Conservation (phyloP, 164 flowering plant species). For the Sedum album region DNA sequence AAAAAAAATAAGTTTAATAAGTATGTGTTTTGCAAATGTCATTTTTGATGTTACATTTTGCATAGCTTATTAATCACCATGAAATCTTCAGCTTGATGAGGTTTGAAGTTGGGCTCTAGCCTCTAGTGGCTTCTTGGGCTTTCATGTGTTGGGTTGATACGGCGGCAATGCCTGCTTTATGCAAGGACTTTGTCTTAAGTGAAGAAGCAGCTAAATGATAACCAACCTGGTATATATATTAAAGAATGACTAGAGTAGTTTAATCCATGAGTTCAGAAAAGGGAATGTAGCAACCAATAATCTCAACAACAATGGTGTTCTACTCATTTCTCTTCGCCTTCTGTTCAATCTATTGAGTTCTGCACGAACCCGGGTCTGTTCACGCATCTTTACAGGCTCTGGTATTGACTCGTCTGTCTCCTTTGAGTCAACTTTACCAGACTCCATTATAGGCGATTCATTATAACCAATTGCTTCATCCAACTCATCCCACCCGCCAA, state of each 20-base stretch:
- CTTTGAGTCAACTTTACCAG: slow-evolving; percentile 17
- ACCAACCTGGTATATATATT: background rate
- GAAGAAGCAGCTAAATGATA: background rate
- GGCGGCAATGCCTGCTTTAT: too few relatives aligned
- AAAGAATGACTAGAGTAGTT: slow-evolving; percentile 24
- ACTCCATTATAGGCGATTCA: slow-evolving; percentile 15
- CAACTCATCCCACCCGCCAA: slow-evolving; percentile 94
- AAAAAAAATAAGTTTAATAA: too few relatives aligned
- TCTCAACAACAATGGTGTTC: slow-evolving; percentile 52
- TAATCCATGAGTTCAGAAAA: slow-evolving; percentile 71
- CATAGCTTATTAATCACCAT: too few relatives aligned
- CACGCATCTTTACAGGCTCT: slow-evolving; percentile 17
- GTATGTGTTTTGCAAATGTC: too few relatives aligned
- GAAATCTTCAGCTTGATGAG: too few relatives aligned
- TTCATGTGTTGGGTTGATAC: too few relatives aligned
- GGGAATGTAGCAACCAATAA: slow-evolving; percentile 69
- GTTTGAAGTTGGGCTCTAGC: too few relatives aligned
- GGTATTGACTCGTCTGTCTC: slow-evolving; percentile 9
- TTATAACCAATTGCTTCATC: slow-evolving; percentile 22
- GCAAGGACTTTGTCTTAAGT: too few relatives aligned
- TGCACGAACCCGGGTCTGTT: slow-evolving; percentile 9
- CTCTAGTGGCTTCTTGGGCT: too few relatives aligned
- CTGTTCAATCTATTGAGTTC: slow-evolving; percentile 22
- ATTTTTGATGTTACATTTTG: too few relatives aligned
- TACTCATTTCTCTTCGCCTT: slow-evolving; percentile 27